Evolutionary conservation across 2,329 filamentous ascomycete genomes (phyloP).

Genomic region (Coleophoma crateriformis): DNA sequence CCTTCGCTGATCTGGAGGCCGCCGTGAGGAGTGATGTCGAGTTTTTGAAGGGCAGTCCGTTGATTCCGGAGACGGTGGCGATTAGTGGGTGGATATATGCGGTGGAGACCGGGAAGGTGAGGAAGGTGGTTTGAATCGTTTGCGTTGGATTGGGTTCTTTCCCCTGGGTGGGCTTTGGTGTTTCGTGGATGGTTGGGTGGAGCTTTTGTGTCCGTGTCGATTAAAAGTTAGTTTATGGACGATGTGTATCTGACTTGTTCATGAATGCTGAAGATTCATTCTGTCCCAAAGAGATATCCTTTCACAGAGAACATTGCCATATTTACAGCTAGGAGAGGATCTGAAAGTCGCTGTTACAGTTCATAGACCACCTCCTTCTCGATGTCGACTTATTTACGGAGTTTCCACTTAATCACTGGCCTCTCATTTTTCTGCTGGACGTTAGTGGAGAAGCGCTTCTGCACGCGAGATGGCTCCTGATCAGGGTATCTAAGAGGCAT

Average conservation of each 20-base stretch:
- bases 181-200: too few relatives aligned
- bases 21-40: constrained; percentile 63
- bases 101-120: constrained; percentile 64
- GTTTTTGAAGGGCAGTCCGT: constrained; percentile 51
- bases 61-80: constrained; percentile 52
- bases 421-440: constrained; percentile 1
- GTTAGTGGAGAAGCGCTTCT: neutral
- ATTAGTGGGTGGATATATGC: constrained; percentile 76
- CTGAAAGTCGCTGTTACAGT: too few relatives aligned
- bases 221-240: too few relatives aligned
- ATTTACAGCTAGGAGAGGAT: too few relatives aligned
- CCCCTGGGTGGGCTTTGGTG: neutral
- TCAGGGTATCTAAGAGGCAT: neutral
- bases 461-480: neutral
- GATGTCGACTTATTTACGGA: neutral
- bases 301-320: too few relatives aligned
- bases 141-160: too few relatives aligned
- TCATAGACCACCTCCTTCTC: too few relatives aligned
- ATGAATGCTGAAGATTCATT: too few relatives aligned
- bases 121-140: constrained; percentile 35
- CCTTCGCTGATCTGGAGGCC: constrained; percentile 55
- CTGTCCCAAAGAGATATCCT: too few relatives aligned
- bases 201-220: too few relatives aligned
- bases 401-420: neutral
- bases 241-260: too few relatives aligned